Conservation (phyloP, 164 flowering plant species). For the Kingdonia uniflora region DNA sequence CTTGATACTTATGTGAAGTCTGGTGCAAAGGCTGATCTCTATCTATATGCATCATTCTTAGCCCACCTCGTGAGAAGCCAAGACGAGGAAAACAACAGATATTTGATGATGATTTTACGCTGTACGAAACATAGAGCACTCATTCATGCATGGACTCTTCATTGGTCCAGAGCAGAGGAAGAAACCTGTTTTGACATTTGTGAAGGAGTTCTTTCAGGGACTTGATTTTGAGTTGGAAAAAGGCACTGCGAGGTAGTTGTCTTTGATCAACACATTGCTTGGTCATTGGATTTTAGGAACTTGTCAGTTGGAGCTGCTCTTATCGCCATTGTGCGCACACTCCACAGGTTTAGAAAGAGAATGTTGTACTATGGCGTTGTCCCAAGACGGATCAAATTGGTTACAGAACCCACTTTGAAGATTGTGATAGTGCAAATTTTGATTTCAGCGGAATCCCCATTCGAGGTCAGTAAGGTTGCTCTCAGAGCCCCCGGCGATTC, state of each 20-base stretch:
- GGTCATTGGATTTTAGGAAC: constrained; percentile 96
- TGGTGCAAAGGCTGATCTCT: constrained; percentile 85
- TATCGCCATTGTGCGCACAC: constrained; percentile 89
- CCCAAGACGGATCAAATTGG: constrained; percentile 87
- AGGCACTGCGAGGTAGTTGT: constrained; percentile 86
- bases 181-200: constrained; percentile 79
- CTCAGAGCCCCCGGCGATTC: constrained; percentile 90
- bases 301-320: constrained; percentile 97
- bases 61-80: constrained; percentile 93
- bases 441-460: constrained; percentile 85
- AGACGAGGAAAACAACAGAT: constrained; percentile 76
- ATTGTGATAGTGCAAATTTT: constrained; percentile 86
- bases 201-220: constrained; percentile 82
- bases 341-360: constrained; percentile 89
- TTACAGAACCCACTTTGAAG: constrained; percentile 88
- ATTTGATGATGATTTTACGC: constrained; percentile 80
- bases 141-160: constrained; percentile 92
- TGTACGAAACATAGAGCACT: constrained; percentile 81
- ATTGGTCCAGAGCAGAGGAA: constrained; percentile 91
- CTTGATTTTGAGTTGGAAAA: constrained; percentile 87
- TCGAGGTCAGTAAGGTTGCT: constrained; percentile 95
- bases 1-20: constrained; percentile 75
- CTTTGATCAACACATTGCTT: constrained; percentile 98
- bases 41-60: constrained; percentile 82
- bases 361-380: constrained; percentile 95